Base-by-base conservation (phyloP, 176 grass and related monocot species). In the Zoysia japonica region DNA sequence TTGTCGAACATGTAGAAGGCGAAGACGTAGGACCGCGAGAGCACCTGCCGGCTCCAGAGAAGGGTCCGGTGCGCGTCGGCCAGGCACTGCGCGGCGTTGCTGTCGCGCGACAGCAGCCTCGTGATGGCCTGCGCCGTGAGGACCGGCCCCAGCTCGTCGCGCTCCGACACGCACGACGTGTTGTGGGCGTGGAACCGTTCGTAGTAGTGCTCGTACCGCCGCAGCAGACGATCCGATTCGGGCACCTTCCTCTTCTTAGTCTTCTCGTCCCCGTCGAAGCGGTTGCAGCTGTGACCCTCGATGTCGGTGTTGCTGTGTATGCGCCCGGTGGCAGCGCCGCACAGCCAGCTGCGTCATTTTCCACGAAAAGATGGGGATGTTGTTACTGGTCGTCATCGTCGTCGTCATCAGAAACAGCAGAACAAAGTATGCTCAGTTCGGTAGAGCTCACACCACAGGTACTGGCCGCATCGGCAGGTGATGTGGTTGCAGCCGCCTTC, bases 1-100 rank as follows among this genome's bases (percentile, higher is more conserved):
- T 82, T 79, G 75, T 80, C 79, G 17, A 93, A 93, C 82, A 93
- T 90, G 71, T 83, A 83, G 59, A 85, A 93, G 4, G 91, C 85
- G 37, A 93, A 83, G 19, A 76, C 82, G 42, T 86, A 93, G 2
- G 88, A 90, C 5, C 65, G 56, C 2, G 70, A 55, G n/a, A 93
- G 77, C 52, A 80, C 74, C 82, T 65, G 74, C 65, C 85, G 71
- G 20, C 85, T 80, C n/a, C n/a, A 14, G 17, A 90, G 56, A 52
- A 90, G 85, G 9, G 44, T 87, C 43, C 79, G 46, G 75, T 82
- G 76, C 48, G 72, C 74, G 48, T 63, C 40, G 89, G 70, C 80
- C 87, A 93, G 48, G 73, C 59, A 2, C 78, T 38, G 42, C 83
- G 86, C 11, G 40, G 64, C 64, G 69, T 57, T 14, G 1, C 0